These are phyloP conservation scores for Podaxis sp. DNA, from an alignment of 768 basidiomycete genomes.

Conservation along the genomic window DNA sequence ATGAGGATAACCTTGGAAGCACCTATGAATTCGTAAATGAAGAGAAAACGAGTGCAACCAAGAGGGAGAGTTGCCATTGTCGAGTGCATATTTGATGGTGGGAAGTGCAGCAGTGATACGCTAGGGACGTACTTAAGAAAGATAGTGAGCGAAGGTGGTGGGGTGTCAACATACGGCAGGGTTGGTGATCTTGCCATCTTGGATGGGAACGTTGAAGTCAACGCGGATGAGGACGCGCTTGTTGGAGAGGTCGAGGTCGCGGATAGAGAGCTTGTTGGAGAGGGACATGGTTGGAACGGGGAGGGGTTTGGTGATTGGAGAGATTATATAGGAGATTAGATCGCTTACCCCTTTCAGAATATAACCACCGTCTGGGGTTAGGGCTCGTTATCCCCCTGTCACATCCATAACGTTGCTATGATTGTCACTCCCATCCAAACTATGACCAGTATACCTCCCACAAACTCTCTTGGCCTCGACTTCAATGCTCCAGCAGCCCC, in stretches of 20 bases:
- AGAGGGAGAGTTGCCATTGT: conserved; percentile 51
- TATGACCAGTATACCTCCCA: conserved; percentile 23
- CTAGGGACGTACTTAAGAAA: conserved; percentile 36
- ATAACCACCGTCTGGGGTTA: conserved; percentile 19
- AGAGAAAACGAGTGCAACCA: conserved; percentile 7
- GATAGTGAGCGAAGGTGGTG: conserved; percentile 11
- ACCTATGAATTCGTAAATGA: conserved; percentile 35
- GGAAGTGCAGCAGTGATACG: conserved; percentile 96
- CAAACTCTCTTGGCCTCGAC: conserved; percentile 71
- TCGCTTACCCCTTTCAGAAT: conserved; percentile 1
- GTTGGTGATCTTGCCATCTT: conserved; percentile 91
- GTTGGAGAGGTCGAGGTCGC: conserved; percentile 81
- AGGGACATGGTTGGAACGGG: conserved; percentile 68
- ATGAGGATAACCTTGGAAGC: conserved; percentile 86
- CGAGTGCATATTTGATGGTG: conserved; percentile 90
- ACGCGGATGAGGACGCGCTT: conserved; percentile 93
- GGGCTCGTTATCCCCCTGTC: conserved; percentile 19
- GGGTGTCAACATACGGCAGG: conserved; percentile 66
- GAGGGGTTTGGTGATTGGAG: conserved; percentile 13
- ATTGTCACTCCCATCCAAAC: conserved; percentile 30
- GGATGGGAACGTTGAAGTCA: conserved; percentile 94
- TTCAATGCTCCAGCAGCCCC: conserved; percentile 40
- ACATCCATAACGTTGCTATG: conserved; percentile 15
- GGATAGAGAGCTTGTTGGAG: conserved; percentile 90
- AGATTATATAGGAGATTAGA: conserved; percentile 21